Percentiles rank a stretch among this genome's conserved stretches.
These are phyloP conservation scores for Diaporthe capsici DNA, from an alignment of 2,329 filamentous ascomycete genomes.

Conservation along the genomic window DNA sequence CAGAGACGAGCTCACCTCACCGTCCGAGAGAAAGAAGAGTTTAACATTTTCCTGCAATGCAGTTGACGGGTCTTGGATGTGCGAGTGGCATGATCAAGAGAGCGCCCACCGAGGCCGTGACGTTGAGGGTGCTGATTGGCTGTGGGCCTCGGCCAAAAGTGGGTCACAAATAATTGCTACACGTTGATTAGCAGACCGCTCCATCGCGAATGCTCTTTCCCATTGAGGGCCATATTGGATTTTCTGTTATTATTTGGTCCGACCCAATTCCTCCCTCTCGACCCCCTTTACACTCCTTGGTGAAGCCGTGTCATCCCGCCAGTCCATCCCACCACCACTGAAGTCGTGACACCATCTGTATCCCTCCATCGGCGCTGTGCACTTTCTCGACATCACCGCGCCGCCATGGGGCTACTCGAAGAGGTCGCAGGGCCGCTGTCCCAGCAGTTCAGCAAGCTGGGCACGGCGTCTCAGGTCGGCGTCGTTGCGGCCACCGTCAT, in stretches of 20 bases:
- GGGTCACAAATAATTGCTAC: conserved; percentile 25
- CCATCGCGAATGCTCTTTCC: conserved; percentile 6
- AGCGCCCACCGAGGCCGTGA: not conserved
- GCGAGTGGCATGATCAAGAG: not conserved
- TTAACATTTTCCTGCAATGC: no score
- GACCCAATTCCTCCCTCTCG: not conserved
- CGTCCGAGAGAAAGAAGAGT: not conserved
- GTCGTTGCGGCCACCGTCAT: conserved; percentile 61
- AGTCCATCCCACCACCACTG: not conserved
- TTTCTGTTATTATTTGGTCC: conserved; percentile 31
- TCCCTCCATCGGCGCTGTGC: not conserved
- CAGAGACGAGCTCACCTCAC: not conserved
- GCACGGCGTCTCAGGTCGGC: conserved; percentile 62
- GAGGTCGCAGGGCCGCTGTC: conserved; percentile 64
- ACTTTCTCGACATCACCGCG: not conserved
- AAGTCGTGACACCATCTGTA: not conserved
- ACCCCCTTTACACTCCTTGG: not conserved
- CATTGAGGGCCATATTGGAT: not conserved
- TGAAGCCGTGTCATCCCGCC: conserved; percentile 2
- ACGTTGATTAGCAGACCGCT: conserved; percentile 23
- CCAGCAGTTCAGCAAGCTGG: conserved; percentile 64
- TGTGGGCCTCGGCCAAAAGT: not conserved
- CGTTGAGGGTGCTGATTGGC: conserved; percentile 8
- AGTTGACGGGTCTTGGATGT: not conserved
- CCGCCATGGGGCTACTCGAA: conserved; percentile 70